Percentiles rank a stretch among this genome's conserved stretches.
phyloP scores from a whole-genome alignment of 2,329 filamentous ascomycete genomes.

The Stemphylium vesicarium region DNA sequence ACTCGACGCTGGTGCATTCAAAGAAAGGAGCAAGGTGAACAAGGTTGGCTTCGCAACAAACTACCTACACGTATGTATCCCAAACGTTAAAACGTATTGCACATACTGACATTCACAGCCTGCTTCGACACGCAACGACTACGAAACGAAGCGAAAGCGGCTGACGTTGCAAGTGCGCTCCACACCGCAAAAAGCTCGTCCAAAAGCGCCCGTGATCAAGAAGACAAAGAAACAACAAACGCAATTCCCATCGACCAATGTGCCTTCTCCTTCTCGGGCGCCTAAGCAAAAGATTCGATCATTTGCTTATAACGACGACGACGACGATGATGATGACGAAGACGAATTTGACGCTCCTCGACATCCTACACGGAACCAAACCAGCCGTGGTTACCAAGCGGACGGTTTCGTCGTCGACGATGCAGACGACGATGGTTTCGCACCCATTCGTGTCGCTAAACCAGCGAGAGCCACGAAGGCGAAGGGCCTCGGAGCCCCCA shows the following conservation, averaged over 20 bases:
- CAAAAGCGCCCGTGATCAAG: constrained; percentile 29
- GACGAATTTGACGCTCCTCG: constrained; percentile 33
- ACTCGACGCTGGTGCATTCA: constrained; percentile 73
- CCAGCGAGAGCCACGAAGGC: constrained; percentile 46
- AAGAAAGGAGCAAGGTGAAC: constrained; percentile 72
- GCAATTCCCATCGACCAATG: constrained; percentile 68
- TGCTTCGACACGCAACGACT: constrained; percentile 55
- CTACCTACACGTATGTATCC: constrained; percentile 69
- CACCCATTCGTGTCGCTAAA: constrained; percentile 43
- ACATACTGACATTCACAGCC: constrained; percentile 40
- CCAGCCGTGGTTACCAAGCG: constrained; percentile 44
- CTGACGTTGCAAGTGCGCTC: constrained; percentile 62
- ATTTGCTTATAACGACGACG: constrained; percentile 34
- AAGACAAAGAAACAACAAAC: constrained; percentile 45
- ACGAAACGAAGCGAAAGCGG: constrained; percentile 39
- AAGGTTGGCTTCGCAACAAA: constrained; percentile 71
- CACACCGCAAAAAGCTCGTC: constrained; percentile 50
- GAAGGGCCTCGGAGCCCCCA: constrained; percentile 62
- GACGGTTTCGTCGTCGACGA: constrained; percentile 49
- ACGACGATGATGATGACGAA: constrained; percentile 33
- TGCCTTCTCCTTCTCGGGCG: constrained; percentile 67
- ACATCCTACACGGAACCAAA: constrained; percentile 24
- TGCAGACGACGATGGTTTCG: constrained; percentile 56
- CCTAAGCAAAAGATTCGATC: constrained; percentile 45
- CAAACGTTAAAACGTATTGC: neutral